Conservation (phyloP, 2,329 filamentous ascomycete species). For the Cladosporium oxysporum region DNA sequence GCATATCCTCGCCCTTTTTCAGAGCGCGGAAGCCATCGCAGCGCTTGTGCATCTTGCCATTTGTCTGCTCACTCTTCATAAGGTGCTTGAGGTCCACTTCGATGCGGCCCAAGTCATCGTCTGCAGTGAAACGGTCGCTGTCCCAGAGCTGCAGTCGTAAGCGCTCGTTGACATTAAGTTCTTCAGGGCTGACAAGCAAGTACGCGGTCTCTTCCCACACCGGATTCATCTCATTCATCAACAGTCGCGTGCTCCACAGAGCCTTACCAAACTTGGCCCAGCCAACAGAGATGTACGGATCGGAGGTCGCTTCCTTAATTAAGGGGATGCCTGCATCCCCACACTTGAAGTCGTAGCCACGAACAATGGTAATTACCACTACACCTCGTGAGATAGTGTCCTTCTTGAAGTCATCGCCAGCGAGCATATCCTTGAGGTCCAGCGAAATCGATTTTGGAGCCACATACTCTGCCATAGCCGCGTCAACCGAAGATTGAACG, state of each 20-base stretch:
- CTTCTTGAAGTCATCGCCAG: conserved; percentile 78
- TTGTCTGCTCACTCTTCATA: conserved; percentile 61
- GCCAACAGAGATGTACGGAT: conserved; percentile 70
- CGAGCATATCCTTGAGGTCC: conserved; percentile 74
- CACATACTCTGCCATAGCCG: conserved; percentile 73
- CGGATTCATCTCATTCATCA: conserved; percentile 66
- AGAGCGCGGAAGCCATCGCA: conserved; percentile 67
- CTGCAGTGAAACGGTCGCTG: conserved; percentile 69
- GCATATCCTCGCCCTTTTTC: conserved; percentile 67
- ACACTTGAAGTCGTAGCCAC: conserved; percentile 70
- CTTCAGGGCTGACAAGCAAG: conserved; percentile 68
- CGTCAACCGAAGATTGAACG: conserved; percentile 72
- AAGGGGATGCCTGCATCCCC: conserved; percentile 66
- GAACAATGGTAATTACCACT: conserved; percentile 65
- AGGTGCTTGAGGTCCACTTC: conserved; percentile 67
- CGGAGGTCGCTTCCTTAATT: conserved; percentile 62
- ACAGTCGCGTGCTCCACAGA: conserved; percentile 65
- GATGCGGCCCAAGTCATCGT: conserved; percentile 73
- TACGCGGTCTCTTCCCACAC: conserved; percentile 70
- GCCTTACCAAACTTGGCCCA: conserved; percentile 79
- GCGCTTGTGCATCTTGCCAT: conserved; percentile 63
- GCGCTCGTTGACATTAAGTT: conserved; percentile 70
- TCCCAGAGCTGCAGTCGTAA: conserved; percentile 74
- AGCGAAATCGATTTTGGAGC: conserved; percentile 74
- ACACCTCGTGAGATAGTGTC: conserved; percentile 67